Conservation (phyloP, 2,329 filamentous ascomycete genomes). For the Plenodomus lindquistii region DNA sequence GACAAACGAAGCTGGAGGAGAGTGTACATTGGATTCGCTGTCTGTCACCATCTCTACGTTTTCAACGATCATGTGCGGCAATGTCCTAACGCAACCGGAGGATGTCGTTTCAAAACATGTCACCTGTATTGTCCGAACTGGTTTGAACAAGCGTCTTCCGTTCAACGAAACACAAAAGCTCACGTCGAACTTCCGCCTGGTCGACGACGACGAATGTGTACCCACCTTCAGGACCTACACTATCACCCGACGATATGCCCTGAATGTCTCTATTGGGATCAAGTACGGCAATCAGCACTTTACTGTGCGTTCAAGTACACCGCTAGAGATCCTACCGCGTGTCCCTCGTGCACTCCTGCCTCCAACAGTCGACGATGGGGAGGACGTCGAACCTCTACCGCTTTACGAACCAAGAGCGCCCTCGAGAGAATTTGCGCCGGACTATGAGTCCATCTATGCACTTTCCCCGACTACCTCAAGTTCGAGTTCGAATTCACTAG, state of each 20-base stretch:
- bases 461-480: constrained; percentile 22
- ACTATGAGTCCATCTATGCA: constrained; percentile 35
- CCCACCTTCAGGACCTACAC: constrained; percentile 43
- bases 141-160: constrained; percentile 25
- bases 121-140: constrained; percentile 32
- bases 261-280: constrained; percentile 33
- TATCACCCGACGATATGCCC: constrained; percentile 34
- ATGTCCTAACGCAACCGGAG: constrained; percentile 27
- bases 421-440: constrained; percentile 34
- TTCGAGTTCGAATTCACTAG: constrained; percentile 10
- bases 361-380: constrained; percentile 18
- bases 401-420: constrained; percentile 34
- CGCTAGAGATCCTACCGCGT: constrained; percentile 38
- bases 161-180: constrained; percentile 26
- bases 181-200: constrained; percentile 37
- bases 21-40: constrained; percentile 33
- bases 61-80: constrained; percentile 37
- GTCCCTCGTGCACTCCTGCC: constrained; percentile 14
- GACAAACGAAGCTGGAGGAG: constrained; percentile 17
- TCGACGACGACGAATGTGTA: constrained; percentile 39
- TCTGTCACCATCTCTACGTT: constrained; percentile 37
- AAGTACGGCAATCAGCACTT: constrained; percentile 32
- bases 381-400: constrained; percentile 35
- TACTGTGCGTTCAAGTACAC: constrained; percentile 27
- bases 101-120: constrained; percentile 37